Base-by-base conservation (phyloP, 805 yeast species). In the Starmerella bombicola region DNA sequence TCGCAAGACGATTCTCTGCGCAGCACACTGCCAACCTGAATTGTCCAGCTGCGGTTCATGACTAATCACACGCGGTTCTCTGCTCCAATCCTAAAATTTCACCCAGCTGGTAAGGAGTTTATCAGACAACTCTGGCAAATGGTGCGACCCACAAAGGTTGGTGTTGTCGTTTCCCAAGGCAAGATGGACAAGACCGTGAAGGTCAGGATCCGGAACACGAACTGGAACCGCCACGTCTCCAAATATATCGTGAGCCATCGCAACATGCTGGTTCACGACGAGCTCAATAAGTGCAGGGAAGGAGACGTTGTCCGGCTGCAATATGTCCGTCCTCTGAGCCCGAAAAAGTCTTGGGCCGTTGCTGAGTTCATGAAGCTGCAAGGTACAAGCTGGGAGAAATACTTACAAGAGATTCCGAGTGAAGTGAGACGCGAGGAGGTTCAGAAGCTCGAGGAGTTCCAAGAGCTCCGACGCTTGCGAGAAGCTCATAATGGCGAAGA, bases 281-380 rank as follows among this genome's bases (percentile, higher is more conserved):
- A 88, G 64, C 84, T 82, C 22, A 78, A 82, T 55, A 70, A 84
- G 38, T 82, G 95, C 53, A 78, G 85, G 57, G 95, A 85, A 59
- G 98, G 98, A 33, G 98, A 88, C 65, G 67, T 88, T 47, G 97
- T 91, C 13, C 75, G 97, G 61, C 83, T 88, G 43, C 94, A 88
- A 61, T 61, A 63, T 46, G 73, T 83, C 26, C 78, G 95, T 49
- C 93, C 94, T 31, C 62, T 85, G 31, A 78, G 93, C 15, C 73
- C 86, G 15, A 69, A 78, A 45, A 88, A 88, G 62, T 74, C 71
- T 46, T 88, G 88, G 65, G 85, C 96, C 8, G 76, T 88, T 44
- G 95, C 96, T 2, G 96, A 88, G 57, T 82, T 88, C 58, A 74
- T 83, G 63, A 76, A 71, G 58, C 79, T 82, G 55, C 76, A 80